Base-by-base conservation (phyloP, 352 stramenopile species). In the Phytopythium litorale region DNA sequence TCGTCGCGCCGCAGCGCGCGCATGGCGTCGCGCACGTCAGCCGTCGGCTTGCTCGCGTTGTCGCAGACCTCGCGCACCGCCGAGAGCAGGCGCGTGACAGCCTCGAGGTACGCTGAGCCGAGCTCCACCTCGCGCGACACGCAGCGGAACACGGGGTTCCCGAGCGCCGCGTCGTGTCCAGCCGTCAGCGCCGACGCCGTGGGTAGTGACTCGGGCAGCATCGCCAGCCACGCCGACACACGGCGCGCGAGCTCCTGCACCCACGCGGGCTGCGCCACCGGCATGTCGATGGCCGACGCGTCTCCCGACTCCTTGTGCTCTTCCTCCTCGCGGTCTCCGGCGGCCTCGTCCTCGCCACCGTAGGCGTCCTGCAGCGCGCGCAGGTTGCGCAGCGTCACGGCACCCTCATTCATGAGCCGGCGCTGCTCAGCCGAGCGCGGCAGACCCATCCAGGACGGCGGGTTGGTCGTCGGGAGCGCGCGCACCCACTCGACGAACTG, bases 401-500 rank as follows among this genome's bases (percentile, higher is more conserved):
- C 66, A 23, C 88, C 87, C 62, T 97, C 81, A 25, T 72, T 88
- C 28, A 89, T 89, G 23, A 98, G 71, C 28, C 98, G 73, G 71
- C 95, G 92, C 13, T 72, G 94, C 68, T 98, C 94, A 1, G 94
- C 94, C 1, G 92, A 98, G n/a, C 81, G 78, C 23, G 91, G 88
- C 19, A 98, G 73, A 11, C 93, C 94, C 51, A 98, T 86, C 94
- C 94, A 98, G 15, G 84, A 91, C 35, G 94, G 94, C 50, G 91
- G 84, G 65, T 98, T 98, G 23, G 83, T 89, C 19, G 80, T 91
- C 16, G 93, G 91, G 8, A 98, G 73, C 35, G 66, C 53, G 35
- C 93, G 68, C 16, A 97, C 81, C 93, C 94, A 98, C 2, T 89
- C 76, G 71, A 97, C 81, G 58, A 98, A 98, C 30, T 96, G 89